Evolutionary conservation across 2,329 filamentous ascomycete genomes (phyloP).

Genomic region (Corynespora cassiicola): DNA sequence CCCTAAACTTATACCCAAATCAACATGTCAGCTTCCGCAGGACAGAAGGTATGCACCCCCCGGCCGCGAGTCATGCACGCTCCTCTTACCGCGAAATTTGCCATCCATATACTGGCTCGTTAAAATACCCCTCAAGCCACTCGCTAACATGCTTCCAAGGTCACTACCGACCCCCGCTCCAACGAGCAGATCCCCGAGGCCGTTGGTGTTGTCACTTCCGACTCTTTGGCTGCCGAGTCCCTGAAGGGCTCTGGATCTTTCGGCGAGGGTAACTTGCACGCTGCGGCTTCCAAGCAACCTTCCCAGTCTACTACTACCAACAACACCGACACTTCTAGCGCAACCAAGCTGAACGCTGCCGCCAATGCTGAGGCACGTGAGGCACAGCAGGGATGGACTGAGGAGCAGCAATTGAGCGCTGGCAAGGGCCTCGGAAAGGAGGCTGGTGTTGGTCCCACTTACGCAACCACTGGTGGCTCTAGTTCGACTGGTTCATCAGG

Average conservation of each 20-base stretch:
- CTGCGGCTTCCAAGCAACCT: conserved; percentile 56
- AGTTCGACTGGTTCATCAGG: conserved; percentile 39
- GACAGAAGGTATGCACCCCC: conserved; percentile 24
- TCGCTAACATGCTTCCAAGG: conserved; percentile 30
- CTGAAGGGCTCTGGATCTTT: conserved; percentile 66
- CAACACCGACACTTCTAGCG: conserved; percentile 62
- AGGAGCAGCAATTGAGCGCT: conserved; percentile 49
- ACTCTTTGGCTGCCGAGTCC: conserved; percentile 81
- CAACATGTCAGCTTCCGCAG: conserved; percentile 20
- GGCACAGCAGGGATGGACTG: conserved; percentile 46
- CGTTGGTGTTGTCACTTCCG: conserved; percentile 68
- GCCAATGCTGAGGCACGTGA: conserved; percentile 54
- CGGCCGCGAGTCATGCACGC: too few species aligned
- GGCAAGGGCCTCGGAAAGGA: conserved; percentile 45
- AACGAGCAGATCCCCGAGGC: conserved; percentile 62
- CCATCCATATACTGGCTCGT: not conserved
- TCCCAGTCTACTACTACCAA: conserved; percentile 62
- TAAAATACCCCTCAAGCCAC: conserved; percentile 1
- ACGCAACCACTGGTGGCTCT: conserved; percentile 32
- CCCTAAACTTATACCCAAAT: not conserved
- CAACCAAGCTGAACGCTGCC: conserved; percentile 58
- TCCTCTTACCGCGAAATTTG: not conserved
- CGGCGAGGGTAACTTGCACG: conserved; percentile 62
- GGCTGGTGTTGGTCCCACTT: conserved; percentile 43
- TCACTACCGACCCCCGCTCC: conserved; percentile 57